Evolutionary conservation across 352 stramenopile species (phyloP).

Genomic region (Globisporangium acanthophoron): DNA sequence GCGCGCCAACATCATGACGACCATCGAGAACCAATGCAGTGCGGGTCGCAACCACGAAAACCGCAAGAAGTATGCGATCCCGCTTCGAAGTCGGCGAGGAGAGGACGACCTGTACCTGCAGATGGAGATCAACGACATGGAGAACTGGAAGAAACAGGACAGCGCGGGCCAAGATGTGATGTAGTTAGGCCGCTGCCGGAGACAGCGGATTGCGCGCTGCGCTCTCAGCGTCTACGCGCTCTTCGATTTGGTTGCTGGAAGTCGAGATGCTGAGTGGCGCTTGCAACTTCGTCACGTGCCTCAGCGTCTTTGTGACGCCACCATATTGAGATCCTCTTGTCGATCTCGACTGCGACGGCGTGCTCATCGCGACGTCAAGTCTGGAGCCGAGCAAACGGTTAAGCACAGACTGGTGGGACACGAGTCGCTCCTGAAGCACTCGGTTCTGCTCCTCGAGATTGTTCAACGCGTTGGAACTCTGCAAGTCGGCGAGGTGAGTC

Average conservation of each 20-base stretch:
- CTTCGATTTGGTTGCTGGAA: not conserved
- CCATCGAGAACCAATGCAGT: constrained; percentile 46
- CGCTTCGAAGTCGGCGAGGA: constrained; percentile 24
- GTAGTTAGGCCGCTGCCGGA: constrained; percentile 3
- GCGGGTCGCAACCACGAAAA: constrained; percentile 24
- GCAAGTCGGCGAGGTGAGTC: not conserved
- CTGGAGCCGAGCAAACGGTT: constrained; percentile 25
- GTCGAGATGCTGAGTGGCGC: not conserved
- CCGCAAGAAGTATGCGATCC: constrained; percentile 37
- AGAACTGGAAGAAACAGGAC: constrained; percentile 30
- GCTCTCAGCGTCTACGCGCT: not conserved
- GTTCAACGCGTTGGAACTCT: not conserved
- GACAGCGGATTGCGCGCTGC: not conserved
- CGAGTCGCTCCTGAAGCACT: constrained; percentile 22
- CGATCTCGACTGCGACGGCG: not conserved
- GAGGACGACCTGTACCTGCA: constrained; percentile 41
- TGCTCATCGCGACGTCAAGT: constrained; percentile 12
- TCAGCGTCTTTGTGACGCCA: not conserved
- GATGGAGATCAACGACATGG: constrained; percentile 41
- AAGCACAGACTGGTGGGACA: constrained; percentile 29
- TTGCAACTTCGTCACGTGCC: constrained; percentile 3
- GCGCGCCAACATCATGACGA: constrained; percentile 60
- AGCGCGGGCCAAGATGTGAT: not conserved
- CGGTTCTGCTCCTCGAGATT: constrained; percentile 28
- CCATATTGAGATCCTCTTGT: not conserved